Conservation (phyloP, 202 grass and related monocot genomes). For the Carex arenaria region DNA sequence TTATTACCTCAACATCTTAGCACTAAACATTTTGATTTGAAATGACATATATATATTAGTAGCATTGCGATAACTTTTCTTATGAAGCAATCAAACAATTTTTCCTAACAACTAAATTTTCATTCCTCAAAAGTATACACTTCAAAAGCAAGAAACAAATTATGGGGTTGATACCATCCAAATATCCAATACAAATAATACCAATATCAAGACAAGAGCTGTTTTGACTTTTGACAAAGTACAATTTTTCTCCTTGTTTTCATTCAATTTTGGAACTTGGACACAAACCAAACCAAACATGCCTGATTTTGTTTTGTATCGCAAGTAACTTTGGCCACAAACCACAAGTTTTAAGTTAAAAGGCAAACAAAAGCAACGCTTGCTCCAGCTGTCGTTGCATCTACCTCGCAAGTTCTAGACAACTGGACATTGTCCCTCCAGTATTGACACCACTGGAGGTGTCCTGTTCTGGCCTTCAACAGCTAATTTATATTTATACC, state of each 20-base stretch:
- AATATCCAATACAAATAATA: background rate
- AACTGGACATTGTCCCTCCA: background rate
- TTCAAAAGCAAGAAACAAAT: background rate
- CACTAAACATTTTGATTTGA: background rate
- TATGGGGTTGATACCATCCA: background rate
- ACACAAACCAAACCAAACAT: background rate
- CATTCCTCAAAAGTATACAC: background rate
- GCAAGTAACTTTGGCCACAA: constrained; percentile 8
- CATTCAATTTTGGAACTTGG: background rate
- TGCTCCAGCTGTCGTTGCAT: background rate
- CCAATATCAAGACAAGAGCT: background rate
- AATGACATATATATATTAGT: background rate
- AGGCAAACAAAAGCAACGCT: background rate
- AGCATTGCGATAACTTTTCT: background rate
- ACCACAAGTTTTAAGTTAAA: background rate
- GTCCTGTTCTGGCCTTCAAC: background rate
- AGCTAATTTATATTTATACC: background rate
- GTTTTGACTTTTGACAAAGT: background rate
- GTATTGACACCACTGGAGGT: background rate
- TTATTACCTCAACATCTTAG: background rate
- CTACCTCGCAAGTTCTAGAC: background rate
- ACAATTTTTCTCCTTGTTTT: background rate
- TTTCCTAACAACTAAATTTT: background rate
- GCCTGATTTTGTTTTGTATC: constrained; percentile 3
- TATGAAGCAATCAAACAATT: constrained; percentile 1